phyloP scores from a whole-genome alignment of 768 basidiomycete genomes.

The Dendrothele bispora region DNA sequence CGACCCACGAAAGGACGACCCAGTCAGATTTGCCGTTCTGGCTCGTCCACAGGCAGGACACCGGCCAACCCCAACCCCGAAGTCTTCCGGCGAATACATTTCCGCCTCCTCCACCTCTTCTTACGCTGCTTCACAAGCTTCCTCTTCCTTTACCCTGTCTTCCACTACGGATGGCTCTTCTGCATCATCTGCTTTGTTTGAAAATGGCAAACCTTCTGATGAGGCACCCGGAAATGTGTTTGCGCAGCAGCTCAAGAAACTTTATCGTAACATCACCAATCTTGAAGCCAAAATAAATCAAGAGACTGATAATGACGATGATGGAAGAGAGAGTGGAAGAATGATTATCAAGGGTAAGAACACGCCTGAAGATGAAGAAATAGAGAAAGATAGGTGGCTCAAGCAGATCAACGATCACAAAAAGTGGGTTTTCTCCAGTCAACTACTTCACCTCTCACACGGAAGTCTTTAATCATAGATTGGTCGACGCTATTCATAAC shows the following conservation, averaged over 20 bases:
- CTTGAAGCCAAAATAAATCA: constrained; percentile 75
- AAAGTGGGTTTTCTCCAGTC: constrained; percentile 50
- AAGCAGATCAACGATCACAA: constrained; percentile 80
- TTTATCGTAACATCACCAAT: constrained; percentile 80
- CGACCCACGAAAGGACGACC: constrained; percentile 90
- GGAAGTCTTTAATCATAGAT: constrained; percentile 41
- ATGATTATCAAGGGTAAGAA: constrained; percentile 46
- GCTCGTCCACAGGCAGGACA: constrained; percentile 43
- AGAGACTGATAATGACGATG: constrained; percentile 54
- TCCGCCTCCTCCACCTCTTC: constrained; percentile 78
- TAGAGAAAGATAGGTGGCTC: constrained; percentile 76
- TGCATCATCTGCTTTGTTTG: constrained; percentile 68
- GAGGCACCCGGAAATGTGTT: constrained; percentile 67
- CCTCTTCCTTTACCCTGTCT: constrained; percentile 71
- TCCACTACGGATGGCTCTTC: constrained; percentile 80
- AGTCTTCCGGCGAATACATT: constrained; percentile 66
- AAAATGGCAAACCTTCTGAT: constrained; percentile 47
- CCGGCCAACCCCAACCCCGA: constrained; percentile 53
- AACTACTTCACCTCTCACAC: constrained; percentile 11
- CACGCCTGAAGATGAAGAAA: constrained; percentile 45
- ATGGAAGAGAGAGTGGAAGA: constrained; percentile 40
- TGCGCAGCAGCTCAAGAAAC: constrained; percentile 71
- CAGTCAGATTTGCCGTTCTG: constrained; percentile 76
- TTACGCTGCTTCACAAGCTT: constrained; percentile 66
- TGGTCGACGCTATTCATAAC: constrained; percentile 89